These are phyloP conservation scores for Russula sp. DNA, from an alignment of 768 basidiomycete species.

Conservation along the genomic window DNA sequence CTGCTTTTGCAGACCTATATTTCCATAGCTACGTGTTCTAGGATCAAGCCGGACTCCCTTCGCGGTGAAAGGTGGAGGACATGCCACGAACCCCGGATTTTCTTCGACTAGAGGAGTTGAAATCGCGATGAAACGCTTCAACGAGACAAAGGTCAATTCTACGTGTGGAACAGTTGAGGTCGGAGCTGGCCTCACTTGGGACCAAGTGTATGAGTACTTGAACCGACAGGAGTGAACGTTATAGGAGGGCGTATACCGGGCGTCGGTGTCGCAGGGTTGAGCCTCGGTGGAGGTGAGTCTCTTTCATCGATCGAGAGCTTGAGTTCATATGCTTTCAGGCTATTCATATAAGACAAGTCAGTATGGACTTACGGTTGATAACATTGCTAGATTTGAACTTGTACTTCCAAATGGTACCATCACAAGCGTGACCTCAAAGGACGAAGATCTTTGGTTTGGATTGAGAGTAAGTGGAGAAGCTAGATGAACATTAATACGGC, in stretches of 20 bases:
- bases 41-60: slow-evolving; percentile 2
- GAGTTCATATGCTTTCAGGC: slow-evolving; percentile 30
- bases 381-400: slow-evolving; percentile 33
- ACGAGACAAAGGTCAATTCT: not conserved
- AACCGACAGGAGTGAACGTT: slow-evolving; percentile 3
- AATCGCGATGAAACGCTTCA: not conserved
- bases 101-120: not conserved
- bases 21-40: not conserved
- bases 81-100: not conserved
- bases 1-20: not conserved
- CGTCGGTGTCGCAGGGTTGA: slow-evolving; percentile 1
- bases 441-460: slow-evolving; percentile 21
- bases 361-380: slow-evolving; percentile 39
- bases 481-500: not conserved
- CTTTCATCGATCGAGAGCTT: not conserved
- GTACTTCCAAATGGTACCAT: slow-evolving; percentile 35
- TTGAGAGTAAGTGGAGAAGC: slow-evolving; percentile 4
- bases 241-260: not conserved
- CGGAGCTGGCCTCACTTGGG: slow-evolving; percentile 4
- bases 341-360: slow-evolving; percentile 37
- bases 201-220: not conserved
- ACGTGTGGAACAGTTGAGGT: not conserved
- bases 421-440: not conserved
- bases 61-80: slow-evolving; percentile 3
- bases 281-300: slow-evolving; percentile 27